Base-by-base conservation (phyloP, 805 yeast species). In the Cyberlindnera sargentensis region DNA sequence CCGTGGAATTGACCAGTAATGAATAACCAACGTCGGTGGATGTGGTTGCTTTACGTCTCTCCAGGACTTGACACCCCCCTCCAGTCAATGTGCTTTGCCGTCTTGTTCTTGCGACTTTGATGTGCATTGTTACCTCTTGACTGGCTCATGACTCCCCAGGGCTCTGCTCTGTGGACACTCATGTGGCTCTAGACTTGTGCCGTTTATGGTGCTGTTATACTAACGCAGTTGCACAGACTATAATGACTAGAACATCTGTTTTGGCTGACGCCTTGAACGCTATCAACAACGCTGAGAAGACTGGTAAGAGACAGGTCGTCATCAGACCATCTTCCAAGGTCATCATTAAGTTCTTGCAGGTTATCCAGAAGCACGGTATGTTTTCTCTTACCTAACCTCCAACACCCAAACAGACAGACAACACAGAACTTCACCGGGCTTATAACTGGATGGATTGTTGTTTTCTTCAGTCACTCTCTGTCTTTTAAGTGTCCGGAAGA, bases 281-380 rank as follows among this genome's bases (percentile, higher is more conserved):
- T 65, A 90, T 90, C 76, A 88, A 89, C 93, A 90, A 90, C 75
- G 97, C 97, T 76, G 96, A 90, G 78, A 90, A 89, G 78, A 83
- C 96, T 75, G 97, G 97, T 75, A 90, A 90, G 82, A 86, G 97
- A 78, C 97, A 90, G 79, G 97, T 90, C 65, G 75, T 90, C 71
- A 84, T 90, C 76, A 86, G 96, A 82, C 97, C 97, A 60, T 88
- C 97, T 44, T 90, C 96, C 69, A 90, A 90, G 85, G 97, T 90
- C 65, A 89, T 90, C 78, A 81, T 90, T 84, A 90, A 88, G 77
- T 90, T 88, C 78, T 80, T 90, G 72, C 79, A 87, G 67, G 97
- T 90, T 64, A 89, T 90, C 86, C 97, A 90, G 80, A 88, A 80
- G 77, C 97, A 90, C 73, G 96, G 20, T 15, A 15, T 15, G 20